These are phyloP conservation scores for Scopulariopsis brevicaulis DNA, from an alignment of 2,329 filamentous ascomycete genomes.

Conservation along the genomic window DNA sequence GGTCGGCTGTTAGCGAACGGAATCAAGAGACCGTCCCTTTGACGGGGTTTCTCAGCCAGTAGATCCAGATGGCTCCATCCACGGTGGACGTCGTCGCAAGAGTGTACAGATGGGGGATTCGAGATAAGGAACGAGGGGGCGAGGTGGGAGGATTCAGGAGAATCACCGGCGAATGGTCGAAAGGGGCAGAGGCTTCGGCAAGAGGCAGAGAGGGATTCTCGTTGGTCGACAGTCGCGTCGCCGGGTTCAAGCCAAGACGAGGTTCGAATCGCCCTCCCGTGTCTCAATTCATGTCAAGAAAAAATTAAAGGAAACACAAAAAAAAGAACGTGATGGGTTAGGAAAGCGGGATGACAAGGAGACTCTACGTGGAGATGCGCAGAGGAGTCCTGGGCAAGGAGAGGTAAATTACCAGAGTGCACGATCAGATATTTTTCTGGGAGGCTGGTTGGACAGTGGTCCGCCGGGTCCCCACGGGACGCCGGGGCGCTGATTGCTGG, in stretches of 20 bases:
- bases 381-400: neutral
- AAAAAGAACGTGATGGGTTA: neutral
- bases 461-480: neutral
- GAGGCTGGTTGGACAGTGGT: neutral
- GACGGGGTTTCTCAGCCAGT: neutral
- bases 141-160: neutral
- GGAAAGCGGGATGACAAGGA: neutral
- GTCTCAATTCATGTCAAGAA: neutral
- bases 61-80: neutral
- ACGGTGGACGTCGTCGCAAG: neutral
- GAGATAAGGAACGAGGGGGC: neutral
- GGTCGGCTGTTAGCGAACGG: neutral
- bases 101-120: neutral
- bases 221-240: neutral
- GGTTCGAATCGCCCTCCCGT: neutral
- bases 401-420: neutral
- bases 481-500: neutral
- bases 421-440: neutral
- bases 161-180: neutral
- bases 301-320: neutral
- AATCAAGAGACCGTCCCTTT: neutral
- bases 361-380: neutral
- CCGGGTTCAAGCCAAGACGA: neutral
- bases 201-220: too few species aligned
- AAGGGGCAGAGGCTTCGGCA: neutral